These are phyloP conservation scores for Nematocida sp. DNA, from an alignment of 371 early-diverging fungal genomes.

Conservation along the genomic window DNA sequence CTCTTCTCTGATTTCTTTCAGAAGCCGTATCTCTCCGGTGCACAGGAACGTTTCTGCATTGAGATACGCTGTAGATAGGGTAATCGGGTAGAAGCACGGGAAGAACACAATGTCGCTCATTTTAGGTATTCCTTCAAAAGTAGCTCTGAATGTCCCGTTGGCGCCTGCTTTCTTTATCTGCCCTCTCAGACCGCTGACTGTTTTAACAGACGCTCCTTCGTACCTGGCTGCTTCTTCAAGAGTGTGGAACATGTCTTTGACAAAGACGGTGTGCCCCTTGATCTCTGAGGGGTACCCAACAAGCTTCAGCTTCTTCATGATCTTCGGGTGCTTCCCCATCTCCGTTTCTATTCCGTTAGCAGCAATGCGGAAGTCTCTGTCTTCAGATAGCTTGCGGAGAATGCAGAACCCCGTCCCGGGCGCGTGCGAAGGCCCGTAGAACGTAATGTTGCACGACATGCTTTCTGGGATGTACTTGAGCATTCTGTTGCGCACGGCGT, in stretches of 20 bases:
- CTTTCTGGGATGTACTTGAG: slow-evolving; percentile 76
- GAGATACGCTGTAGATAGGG: slow-evolving; percentile 82
- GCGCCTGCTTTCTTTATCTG: slow-evolving; percentile 79
- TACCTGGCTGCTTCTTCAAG: slow-evolving; percentile 93
- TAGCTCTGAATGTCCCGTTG: slow-evolving; percentile 89
- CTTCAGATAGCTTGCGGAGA: slow-evolving; percentile 31
- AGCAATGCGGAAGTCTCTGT: slow-evolving; percentile 50
- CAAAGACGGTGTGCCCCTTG: slow-evolving; percentile 90
- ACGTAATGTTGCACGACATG: slow-evolving; percentile 52
- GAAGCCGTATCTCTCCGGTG: slow-evolving; percentile 79
- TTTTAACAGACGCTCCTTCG: slow-evolving; percentile 84
- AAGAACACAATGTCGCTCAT: slow-evolving; percentile 90
- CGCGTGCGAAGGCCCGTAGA: slow-evolving; percentile 52
- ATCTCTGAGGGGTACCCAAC: slow-evolving; percentile 86
- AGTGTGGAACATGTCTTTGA: slow-evolving; percentile 96
- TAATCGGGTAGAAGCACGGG: slow-evolving; percentile 86
- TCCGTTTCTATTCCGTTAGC: slow-evolving; percentile 36
- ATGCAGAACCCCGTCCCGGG: slow-evolving; percentile 41
- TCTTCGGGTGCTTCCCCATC: slow-evolving; percentile 17
- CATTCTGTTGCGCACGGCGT: slow-evolving; percentile 77
- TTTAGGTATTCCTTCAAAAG: slow-evolving; percentile 92
- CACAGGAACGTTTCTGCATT: slow-evolving; percentile 69
- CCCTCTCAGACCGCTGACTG: slow-evolving; percentile 92
- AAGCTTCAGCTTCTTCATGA: slow-evolving; percentile 85
- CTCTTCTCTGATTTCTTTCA: slow-evolving; percentile 77